These are phyloP conservation scores for Rubroboletus satanas DNA, from an alignment of 768 basidiomycete genomes.

Conservation along the genomic window DNA sequence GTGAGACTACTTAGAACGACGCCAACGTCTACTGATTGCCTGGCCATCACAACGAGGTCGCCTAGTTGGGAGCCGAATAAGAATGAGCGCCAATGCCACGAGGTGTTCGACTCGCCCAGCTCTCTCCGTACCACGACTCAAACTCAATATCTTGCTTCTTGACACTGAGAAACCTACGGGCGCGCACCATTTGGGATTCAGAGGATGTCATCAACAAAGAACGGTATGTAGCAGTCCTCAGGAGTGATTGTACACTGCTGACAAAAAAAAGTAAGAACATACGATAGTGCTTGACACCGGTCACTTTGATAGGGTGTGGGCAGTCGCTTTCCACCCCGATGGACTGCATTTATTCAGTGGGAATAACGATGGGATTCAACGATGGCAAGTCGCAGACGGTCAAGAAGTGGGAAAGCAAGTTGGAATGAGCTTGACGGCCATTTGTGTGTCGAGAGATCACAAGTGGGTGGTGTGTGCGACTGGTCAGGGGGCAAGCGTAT, in stretches of 20 bases:
- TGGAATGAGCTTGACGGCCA: too few species aligned
- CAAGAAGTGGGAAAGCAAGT: too few species aligned
- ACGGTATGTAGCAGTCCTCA: neutral
- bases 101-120: too few species aligned
- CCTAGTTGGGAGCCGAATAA: too few species aligned
- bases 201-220: neutral
- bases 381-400: too few species aligned
- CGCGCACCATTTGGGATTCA: neutral
- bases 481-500: neutral
- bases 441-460: neutral
- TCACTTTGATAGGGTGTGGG: neutral
- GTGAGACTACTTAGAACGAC: too few species aligned
- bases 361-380: too few species aligned
- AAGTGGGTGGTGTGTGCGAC: neutral
- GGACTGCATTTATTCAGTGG: neutral
- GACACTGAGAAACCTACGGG: neutral
- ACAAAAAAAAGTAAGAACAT: neutral
- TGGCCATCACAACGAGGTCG: too few species aligned
- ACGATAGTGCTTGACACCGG: neutral
- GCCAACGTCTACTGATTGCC: too few species aligned
- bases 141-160: neutral
- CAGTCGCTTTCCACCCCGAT: neutral
- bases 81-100: too few species aligned
- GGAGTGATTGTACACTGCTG: neutral
- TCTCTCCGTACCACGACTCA: neutral